Conservation (phyloP, 192 early-diverging fungal genomes). For the Lunasporangiospora selenospora region DNA sequence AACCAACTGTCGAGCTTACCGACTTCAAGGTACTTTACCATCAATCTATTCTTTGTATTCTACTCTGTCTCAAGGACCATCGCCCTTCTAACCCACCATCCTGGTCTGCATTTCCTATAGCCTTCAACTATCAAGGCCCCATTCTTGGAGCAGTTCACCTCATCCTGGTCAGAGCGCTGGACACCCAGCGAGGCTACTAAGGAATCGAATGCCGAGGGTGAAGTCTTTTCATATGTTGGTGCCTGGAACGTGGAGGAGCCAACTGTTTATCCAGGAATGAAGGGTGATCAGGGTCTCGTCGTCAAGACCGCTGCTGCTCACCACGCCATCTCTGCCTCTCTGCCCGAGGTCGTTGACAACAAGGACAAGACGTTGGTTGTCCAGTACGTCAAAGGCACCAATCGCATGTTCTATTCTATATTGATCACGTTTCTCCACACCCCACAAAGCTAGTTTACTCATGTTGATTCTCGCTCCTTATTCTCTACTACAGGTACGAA, state of each 20-base stretch:
- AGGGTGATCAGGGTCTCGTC: conserved; percentile 79
- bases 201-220: conserved; percentile 76
- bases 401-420: background rate
- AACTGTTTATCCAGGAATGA: conserved; percentile 58
- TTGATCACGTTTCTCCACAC: no score
- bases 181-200: conserved; percentile 72
- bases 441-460: no score
- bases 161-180: conserved; percentile 68
- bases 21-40: conserved; percentile 31
- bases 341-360: conserved; percentile 75
- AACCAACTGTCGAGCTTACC: background rate
- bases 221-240: conserved; percentile 72
- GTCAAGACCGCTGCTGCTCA: conserved; percentile 83
- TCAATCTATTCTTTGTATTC: background rate
- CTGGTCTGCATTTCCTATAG: conserved; percentile 43
- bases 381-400: conserved; percentile 57
- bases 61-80: background rate
- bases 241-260: conserved; percentile 83
- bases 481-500: conserved; percentile 61
- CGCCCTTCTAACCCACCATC: no score
- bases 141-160: conserved; percentile 78
- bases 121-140: conserved; percentile 64
- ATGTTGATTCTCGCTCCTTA: background rate
- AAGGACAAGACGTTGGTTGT: conserved; percentile 78
- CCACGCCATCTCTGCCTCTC: conserved; percentile 84